Evolutionary conservation across 176 grass and related monocot genomes (phyloP).

Genomic region (Tillandsia leiboldiana): DNA sequence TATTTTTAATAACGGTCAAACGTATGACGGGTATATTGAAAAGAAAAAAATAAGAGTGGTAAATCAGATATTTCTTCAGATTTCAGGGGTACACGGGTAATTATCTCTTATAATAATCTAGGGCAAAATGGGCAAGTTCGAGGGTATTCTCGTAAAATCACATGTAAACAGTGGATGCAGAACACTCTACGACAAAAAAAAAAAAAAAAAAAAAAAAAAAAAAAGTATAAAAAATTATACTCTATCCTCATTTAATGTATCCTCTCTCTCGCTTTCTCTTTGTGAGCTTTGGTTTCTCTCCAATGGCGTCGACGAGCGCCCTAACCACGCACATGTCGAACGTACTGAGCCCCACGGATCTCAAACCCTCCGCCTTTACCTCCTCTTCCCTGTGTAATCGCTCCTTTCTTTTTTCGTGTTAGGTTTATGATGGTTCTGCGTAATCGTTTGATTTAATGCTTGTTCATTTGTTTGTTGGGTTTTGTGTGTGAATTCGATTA

Average conservation of each 20-base stretch:
- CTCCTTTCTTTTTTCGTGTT: background rate
- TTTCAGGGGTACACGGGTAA: too few relatives aligned
- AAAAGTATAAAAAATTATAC: background rate
- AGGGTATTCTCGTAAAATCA: background rate
- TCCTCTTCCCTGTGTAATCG: background rate
- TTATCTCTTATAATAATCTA: too few relatives aligned
- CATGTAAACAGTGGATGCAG: background rate
- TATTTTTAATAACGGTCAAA: too few relatives aligned
- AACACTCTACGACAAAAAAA: background rate
- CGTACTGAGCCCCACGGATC: background rate
- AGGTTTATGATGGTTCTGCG: background rate
- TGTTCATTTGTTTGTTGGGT: background rate
- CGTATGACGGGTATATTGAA: too few relatives aligned
- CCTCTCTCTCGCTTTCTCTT: background rate
- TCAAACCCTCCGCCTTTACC: background rate
- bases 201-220: too few relatives aligned
- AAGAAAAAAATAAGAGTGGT: too few relatives aligned
- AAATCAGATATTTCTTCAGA: too few relatives aligned
- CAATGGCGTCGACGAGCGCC: slow-evolving; percentile 18
- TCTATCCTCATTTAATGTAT: background rate
- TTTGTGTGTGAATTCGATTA: background rate
- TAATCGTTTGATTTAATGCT: background rate
- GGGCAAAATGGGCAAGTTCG: background rate
- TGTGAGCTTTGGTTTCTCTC: background rate
- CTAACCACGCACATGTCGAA: background rate